phyloP scores from a whole-genome alignment of 73 alveolate species.

The Paramecium sexaurelia region DNA sequence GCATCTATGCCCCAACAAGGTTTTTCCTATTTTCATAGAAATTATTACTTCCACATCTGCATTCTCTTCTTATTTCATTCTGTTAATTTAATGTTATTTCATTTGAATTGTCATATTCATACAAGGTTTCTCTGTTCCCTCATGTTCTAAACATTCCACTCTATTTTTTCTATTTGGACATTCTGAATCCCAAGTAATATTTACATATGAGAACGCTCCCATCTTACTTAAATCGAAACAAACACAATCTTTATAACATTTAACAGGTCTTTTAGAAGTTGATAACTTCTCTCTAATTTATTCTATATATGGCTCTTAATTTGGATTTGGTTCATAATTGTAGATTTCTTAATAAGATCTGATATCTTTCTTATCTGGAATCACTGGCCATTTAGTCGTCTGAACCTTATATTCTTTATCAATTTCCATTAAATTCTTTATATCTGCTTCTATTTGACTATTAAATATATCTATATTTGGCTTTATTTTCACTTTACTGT shows the following conservation, averaged over 20 bases:
- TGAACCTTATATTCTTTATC: slow-evolving; percentile 45
- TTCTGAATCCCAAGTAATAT: slow-evolving; percentile 62
- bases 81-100: neutral
- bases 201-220: slow-evolving; percentile 57
- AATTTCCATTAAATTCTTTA: slow-evolving; percentile 3
- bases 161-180: slow-evolving; percentile 60
- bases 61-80: neutral
- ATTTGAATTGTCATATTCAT: neutral
- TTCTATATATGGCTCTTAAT: slow-evolving; percentile 18
- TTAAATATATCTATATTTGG: neutral
- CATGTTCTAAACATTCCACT: slow-evolving; percentile 59
- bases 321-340: slow-evolving; percentile 67
- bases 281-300: slow-evolving; percentile 51
- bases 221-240: slow-evolving; percentile 53
- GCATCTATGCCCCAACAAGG: slow-evolving; percentile 97
- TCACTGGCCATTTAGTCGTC: slow-evolving; percentile 59
- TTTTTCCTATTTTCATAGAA: slow-evolving; percentile 77
- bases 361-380: slow-evolving; percentile 50
- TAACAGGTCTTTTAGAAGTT: slow-evolving; percentile 51
- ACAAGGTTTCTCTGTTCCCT: slow-evolving; percentile 43
- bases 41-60: slow-evolving; percentile 9
- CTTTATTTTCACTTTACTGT: neutral
- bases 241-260: slow-evolving; percentile 58
- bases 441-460: neutral
- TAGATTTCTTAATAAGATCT: slow-evolving; percentile 42